Evolutionary conservation across 1,284 basidiomycete genomes (phyloP).

Genomic region (Malassezia yamatoensis): DNA sequence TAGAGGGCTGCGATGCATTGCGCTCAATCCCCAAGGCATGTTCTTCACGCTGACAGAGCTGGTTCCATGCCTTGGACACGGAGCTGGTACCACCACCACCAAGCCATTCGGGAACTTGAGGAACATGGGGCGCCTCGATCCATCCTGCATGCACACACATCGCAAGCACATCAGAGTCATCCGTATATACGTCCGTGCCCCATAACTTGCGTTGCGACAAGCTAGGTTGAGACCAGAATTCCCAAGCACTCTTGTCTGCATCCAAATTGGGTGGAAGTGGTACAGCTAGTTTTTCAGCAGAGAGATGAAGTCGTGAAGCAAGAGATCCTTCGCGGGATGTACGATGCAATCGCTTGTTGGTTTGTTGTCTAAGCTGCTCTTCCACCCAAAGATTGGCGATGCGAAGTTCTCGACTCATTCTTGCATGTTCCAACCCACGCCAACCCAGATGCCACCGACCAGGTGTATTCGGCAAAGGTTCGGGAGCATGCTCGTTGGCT

Average conservation of each 20-base stretch:
- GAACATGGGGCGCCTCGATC: constrained; percentile 48
- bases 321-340: neutral
- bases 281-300: neutral
- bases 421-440: constrained; percentile 37
- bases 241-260: constrained; percentile 20
- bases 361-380: neutral
- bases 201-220: constrained; percentile 50
- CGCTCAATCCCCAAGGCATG: constrained; percentile 5
- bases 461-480: constrained; percentile 15
- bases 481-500: constrained; percentile 9
- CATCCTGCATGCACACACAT: constrained; percentile 54
- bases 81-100: constrained; percentile 14
- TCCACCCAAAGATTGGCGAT: constrained; percentile 20
- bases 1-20: neutral
- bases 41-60: constrained; percentile 8
- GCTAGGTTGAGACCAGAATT: constrained; percentile 35
- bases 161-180: constrained; percentile 54
- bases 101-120: constrained; percentile 17
- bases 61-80: constrained; percentile 33
- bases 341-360: constrained; percentile 9
- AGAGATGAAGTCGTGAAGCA: neutral
- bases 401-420: constrained; percentile 31
- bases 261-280: neutral
- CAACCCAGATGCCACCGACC: constrained; percentile 38
- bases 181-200: constrained; percentile 58